Base-by-base conservation (phyloP, 2,329 filamentous ascomycete species). In the Exophiala phaeomuriformis region DNA sequence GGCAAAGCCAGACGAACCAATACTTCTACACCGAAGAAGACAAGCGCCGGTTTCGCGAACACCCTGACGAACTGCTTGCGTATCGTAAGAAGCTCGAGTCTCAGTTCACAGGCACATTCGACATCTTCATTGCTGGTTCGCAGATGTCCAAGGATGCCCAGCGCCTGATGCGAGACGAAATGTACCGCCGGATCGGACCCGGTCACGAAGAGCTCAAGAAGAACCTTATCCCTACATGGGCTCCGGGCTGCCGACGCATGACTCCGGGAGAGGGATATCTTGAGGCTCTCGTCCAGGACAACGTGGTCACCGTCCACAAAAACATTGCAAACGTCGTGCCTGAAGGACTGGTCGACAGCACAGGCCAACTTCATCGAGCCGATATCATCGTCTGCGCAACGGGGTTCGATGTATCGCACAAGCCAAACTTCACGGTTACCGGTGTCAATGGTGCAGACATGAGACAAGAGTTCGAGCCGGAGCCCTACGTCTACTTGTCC, bases 221-320 rank as follows among this genome's bases (percentile, higher is more conserved):
- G 47, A 68, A 67, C 36, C 45, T 61, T 4, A 53, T 59, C 27
- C 64, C 64, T 1, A 51, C 56, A 5, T 65, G 56, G 43, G 41
- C 52, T 9, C 55, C 63, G 5, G 75, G 74, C 1, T 78, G 75
- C 51, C 66, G 75, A 12, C 67, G 76, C 1, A 60, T 76, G 12
- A 77, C 76, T 0, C 77, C 77, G 1, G 76, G 75, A 0, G 72
- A 73, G 10, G 75, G 76, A 0, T 79, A 76, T 60, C 69, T 79
- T 7, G 47, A 2, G 73, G 73, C 76, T 0, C 61, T 76, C 2
- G 64, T 65, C 3, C 49, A 73, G 33, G 62, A 65, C 37, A 66
- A 55, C 29, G 57, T 59, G 3, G 48, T 45, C 40, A 45, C 31
- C 2, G 12, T 49, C 5, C 63, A 67, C 2, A 68, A 70, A 1